These are phyloP conservation scores for Russula vinacea DNA, from an alignment of 768 basidiomycete species.

Conservation along the genomic window DNA sequence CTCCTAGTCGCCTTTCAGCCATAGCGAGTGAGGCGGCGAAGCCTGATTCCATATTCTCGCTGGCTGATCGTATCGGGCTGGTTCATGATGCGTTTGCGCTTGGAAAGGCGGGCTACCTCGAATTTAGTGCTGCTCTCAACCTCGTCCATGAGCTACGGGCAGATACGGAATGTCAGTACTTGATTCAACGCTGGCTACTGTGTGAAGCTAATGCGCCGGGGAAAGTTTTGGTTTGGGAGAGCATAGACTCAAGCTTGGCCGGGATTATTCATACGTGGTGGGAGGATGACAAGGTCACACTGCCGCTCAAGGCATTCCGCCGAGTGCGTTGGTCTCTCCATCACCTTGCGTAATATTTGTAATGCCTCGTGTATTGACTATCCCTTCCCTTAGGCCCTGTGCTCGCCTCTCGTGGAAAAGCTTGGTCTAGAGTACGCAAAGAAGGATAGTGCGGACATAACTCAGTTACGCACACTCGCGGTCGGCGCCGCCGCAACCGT, in stretches of 20 bases:
- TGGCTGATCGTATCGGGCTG: slow-evolving; percentile 87
- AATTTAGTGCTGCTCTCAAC: slow-evolving; percentile 72
- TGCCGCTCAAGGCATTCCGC: slow-evolving; percentile 57
- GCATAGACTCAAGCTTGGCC: slow-evolving; percentile 55
- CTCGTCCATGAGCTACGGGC: slow-evolving; percentile 64
- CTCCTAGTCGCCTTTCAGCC: slow-evolving; percentile 68
- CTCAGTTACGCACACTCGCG: slow-evolving; percentile 71
- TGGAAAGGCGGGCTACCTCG: slow-evolving; percentile 73
- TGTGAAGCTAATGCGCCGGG: slow-evolving; percentile 11
- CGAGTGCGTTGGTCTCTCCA: slow-evolving; percentile 42
- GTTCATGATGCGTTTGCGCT: slow-evolving; percentile 80
- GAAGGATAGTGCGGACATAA: slow-evolving; percentile 62
- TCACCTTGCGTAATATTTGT: neutral
- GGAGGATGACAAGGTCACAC: slow-evolving; percentile 61
- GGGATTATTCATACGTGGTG: slow-evolving; percentile 71
- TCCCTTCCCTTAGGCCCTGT: slow-evolving; percentile 47
- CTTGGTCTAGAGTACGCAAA: slow-evolving; percentile 74
- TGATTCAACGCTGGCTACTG: neutral
- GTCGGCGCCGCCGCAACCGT: slow-evolving; percentile 54
- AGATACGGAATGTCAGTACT: slow-evolving; percentile 70
- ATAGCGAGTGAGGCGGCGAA: slow-evolving; percentile 81
- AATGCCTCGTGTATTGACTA: neutral
- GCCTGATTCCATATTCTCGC: slow-evolving; percentile 58
- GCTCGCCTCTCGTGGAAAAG: slow-evolving; percentile 70
- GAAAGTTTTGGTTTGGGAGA: slow-evolving; percentile 81